Evolutionary conservation across 2,329 filamentous ascomycete species (phyloP), one percentile per base, ranked within the genome.

Genomic region (Epichloe uncinata): DNA sequence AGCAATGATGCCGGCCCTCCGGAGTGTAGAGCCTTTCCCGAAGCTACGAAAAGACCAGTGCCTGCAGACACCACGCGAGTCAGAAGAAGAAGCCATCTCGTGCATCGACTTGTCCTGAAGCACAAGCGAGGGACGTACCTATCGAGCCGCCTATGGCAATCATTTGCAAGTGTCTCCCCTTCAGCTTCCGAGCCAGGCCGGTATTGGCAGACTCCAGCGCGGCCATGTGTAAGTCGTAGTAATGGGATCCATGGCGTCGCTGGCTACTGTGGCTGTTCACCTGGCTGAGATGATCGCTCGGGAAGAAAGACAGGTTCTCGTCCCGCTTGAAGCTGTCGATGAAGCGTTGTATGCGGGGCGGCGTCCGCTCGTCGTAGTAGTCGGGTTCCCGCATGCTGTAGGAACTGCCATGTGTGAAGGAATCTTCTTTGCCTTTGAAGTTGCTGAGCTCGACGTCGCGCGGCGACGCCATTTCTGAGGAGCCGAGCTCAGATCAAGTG

Each of bases 71-170:
- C 18, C 40, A 26, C 40, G 15, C 20, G 7, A 33, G 22, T 30
- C 18, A 40, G 20, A 16, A 7, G 15, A 16, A n/a, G n/a, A 38
- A 38, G 36, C 15, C 1, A 30, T 30, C 26, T 30, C n/a, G n/a
- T 34, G 26, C 5, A 45, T 22, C 18, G 20, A 45, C 36, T 26
- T 20, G 36, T 30, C 26, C 26, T 0, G 26, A 30, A 9, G 8
- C 26, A 30, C 26, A 30, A 30, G 26, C 12, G 18, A 18, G 18
- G 18, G 16, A 42, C 66, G 40, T 70, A 79, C 85, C 86, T 60
- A 95, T 95, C 11, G 86, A 91, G 42, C 90, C 90, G 58, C 89
- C 89, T 57, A 96, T 95, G 13, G 91, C 91, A 73, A 96, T 96
- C 91, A 96, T 96, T 71, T 96, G 90, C 63, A 96, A 64, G 71